Percentiles rank a stretch among this genome's conserved stretches.
Evolutionary conservation across 2,329 filamentous ascomycete species (phyloP).

Genomic region (Xylariaceae sp.): DNA sequence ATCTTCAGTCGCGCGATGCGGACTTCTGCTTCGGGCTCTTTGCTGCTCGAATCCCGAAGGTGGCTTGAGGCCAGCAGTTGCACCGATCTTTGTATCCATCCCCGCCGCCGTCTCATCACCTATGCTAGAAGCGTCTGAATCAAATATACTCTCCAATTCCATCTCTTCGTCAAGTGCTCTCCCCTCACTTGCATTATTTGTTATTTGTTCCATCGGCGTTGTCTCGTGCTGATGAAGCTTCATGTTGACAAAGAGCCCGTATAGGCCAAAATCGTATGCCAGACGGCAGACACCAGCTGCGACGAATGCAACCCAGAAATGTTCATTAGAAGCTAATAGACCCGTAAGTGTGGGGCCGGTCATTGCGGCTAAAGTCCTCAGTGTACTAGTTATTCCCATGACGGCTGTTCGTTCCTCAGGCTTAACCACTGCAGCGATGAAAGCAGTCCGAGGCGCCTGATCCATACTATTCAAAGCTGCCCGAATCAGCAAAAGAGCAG

Average conservation of each 20-base stretch:
- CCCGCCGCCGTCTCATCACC: not conserved
- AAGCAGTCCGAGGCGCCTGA: conserved; percentile 68
- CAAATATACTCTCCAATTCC: conserved; percentile 32
- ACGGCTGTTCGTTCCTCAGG: conserved; percentile 70
- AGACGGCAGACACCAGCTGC: conserved; percentile 59
- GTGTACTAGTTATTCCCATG: conserved; percentile 70
- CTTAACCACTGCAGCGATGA: conserved; percentile 70
- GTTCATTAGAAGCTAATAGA: conserved; percentile 55
- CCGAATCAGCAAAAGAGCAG: conserved; percentile 62
- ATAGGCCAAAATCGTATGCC: conserved; percentile 64
- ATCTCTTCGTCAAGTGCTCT: conserved; percentile 32
- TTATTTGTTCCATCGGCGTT: conserved; percentile 18
- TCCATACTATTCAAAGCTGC: conserved; percentile 72
- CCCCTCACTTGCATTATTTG: not conserved
- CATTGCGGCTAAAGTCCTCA: conserved; percentile 65
- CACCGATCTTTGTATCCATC: not conserved
- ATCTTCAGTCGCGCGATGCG: conserved; percentile 22
- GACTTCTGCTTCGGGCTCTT: conserved; percentile 33
- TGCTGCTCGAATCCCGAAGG: conserved; percentile 21
- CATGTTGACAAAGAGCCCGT: conserved; percentile 64
- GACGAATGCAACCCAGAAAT: conserved; percentile 68
- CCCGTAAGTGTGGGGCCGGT: conserved; percentile 62
- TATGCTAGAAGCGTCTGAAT: conserved; percentile 21
- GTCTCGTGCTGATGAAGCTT: conserved; percentile 55
- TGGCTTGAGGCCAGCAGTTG: conserved; percentile 13